phyloP scores from a whole-genome alignment of 1,284 basidiomycete genomes.

The Grifola frondosa region DNA sequence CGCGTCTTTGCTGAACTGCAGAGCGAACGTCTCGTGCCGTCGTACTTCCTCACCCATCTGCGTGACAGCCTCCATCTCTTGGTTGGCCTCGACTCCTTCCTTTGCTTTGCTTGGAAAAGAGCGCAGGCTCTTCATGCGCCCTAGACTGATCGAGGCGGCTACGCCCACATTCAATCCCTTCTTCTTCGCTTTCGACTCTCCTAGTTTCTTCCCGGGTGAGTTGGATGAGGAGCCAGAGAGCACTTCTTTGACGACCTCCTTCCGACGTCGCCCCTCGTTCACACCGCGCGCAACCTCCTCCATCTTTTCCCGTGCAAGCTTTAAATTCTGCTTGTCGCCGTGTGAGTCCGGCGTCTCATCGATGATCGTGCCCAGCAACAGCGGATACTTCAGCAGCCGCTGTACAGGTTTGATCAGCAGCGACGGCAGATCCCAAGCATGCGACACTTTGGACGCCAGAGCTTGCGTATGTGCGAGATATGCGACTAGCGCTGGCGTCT shows the following conservation, averaged over 20 bases:
- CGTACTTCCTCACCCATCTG: conserved; percentile 56
- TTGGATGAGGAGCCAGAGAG: conserved; percentile 34
- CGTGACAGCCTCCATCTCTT: conserved; percentile 57
- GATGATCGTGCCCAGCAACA: conserved; percentile 79
- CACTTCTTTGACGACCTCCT: conserved; percentile 81
- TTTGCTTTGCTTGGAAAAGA: conserved; percentile 31
- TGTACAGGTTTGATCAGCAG: conserved; percentile 90
- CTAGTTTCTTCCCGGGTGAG: no score
- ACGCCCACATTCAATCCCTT: conserved; percentile 44
- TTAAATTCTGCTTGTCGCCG: conserved; percentile 69
- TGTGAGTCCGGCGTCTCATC: conserved; percentile 78
- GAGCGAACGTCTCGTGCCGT: conserved; percentile 45
- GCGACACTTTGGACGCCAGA: conserved; percentile 71
- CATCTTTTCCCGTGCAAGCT: conserved; percentile 65
- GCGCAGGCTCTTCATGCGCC: conserved; percentile 55
- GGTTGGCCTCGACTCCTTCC: conserved; percentile 38
- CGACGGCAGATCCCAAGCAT: conserved; percentile 93
- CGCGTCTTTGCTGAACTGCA: conserved; percentile 57
- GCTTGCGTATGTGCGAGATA: conserved; percentile 72
- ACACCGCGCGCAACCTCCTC: conserved; percentile 81
- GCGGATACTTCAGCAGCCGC: conserved; percentile 88
- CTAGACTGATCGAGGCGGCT: conserved; percentile 56
- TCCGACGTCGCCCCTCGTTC: conserved; percentile 83
- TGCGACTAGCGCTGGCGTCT: conserved; percentile 55
- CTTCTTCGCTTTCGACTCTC: conserved; percentile 40